These are phyloP conservation scores for Trichoderma pleuroti DNA, from an alignment of 2,329 filamentous ascomycete species.

Conservation along the genomic window DNA sequence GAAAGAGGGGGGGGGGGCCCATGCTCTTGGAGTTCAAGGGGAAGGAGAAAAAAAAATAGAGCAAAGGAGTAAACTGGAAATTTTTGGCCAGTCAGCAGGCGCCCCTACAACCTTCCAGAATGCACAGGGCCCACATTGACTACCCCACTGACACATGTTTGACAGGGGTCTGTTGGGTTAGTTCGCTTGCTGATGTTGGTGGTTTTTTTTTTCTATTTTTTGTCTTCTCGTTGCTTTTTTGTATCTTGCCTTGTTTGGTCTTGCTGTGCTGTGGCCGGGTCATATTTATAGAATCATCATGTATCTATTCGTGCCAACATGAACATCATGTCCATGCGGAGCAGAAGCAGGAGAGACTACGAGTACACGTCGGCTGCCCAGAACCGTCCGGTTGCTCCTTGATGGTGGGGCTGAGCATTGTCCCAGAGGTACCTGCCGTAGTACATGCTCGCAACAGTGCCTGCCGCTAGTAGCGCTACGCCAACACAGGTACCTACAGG, in stretches of 20 bases:
- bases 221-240: neutral
- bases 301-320: too few species aligned
- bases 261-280: neutral
- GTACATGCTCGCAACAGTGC: neutral
- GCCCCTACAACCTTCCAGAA: slow-evolving; percentile 19
- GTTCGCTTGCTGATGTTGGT: slow-evolving; percentile 19
- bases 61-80: neutral
- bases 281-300: neutral
- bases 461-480: neutral
- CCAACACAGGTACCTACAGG: neutral
- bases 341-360: neutral
- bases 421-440: neutral
- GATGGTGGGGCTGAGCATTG: neutral
- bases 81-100: slow-evolving; percentile 23
- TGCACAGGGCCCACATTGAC: slow-evolving; percentile 23
- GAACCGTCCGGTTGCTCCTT: neutral
- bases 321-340: neutral
- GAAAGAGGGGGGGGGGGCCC: neutral
- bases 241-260: neutral
- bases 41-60: neutral
- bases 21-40: slow-evolving; percentile 1
- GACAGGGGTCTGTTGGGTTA: slow-evolving; percentile 30
- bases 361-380: neutral
- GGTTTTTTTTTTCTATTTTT: neutral
- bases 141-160: slow-evolving; percentile 29